phyloP scores from a whole-genome alignment of 2,329 filamentous ascomycete genomes.

The Leptographium radiaticola region DNA sequence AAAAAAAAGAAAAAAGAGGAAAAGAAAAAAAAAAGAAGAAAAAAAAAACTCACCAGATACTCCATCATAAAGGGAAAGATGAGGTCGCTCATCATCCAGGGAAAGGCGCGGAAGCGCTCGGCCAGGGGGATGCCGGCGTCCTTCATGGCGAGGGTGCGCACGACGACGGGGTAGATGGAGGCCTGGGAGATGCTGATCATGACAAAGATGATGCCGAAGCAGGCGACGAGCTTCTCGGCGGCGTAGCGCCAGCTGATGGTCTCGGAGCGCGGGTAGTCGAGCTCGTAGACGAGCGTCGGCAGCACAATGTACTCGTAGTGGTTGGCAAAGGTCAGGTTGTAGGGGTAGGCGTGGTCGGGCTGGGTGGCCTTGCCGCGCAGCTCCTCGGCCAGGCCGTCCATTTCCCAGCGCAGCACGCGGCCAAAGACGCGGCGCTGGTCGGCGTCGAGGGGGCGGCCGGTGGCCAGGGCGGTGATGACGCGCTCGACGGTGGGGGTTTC shows the following conservation, averaged over 20 bases:
- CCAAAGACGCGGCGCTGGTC: conserved; percentile 52
- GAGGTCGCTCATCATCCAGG: conserved; percentile 62
- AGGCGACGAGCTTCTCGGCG: conserved; percentile 55
- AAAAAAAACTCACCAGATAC: conserved; percentile 37
- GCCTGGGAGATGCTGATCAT: conserved; percentile 70
- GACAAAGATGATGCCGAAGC: conserved; percentile 59
- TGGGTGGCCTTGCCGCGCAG: conserved; percentile 48
- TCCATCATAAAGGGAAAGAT: conserved; percentile 71
- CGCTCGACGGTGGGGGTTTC: conserved; percentile 28
- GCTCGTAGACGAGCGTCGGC: conserved; percentile 67
- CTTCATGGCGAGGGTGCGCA: conserved; percentile 53
- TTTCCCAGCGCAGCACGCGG: conserved; percentile 52
- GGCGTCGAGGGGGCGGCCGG: conserved; percentile 42
- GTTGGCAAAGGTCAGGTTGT: conserved; percentile 52
- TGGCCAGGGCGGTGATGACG: conserved; percentile 49
- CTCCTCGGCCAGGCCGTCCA: conserved; percentile 51
- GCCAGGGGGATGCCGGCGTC: conserved; percentile 47
- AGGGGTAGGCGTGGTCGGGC: conserved; percentile 44
- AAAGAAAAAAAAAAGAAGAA: background rate
- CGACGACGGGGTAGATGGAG: conserved; percentile 65
- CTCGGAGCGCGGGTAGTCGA: conserved; percentile 59
- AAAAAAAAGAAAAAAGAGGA: background rate
- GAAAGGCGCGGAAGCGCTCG: conserved; percentile 53
- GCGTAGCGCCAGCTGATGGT: conserved; percentile 63
- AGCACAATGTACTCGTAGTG: conserved; percentile 62